A percentile compares a stretch with the other conserved stretches of the same genome.
phyloP scores from a whole-genome alignment of 805 yeast genomes.

The Pichia thaimueangensis region DNA sequence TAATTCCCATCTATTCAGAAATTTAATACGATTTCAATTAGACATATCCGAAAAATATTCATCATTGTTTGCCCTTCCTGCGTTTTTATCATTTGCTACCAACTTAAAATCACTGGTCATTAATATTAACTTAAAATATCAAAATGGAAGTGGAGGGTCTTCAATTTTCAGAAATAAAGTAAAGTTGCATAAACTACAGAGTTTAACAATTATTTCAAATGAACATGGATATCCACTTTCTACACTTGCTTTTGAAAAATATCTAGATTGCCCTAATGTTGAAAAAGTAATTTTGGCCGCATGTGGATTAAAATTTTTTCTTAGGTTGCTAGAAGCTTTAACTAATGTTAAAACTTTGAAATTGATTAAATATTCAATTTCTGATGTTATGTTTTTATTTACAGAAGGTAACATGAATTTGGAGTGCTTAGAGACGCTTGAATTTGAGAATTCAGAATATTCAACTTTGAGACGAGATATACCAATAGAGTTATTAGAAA shows the following conservation, averaged over 20 bases:
- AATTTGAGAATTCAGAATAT: not conserved
- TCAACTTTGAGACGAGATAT: not conserved
- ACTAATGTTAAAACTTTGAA: not conserved
- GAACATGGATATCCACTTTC: not conserved
- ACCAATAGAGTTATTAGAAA: not conserved
- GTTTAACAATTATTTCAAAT: not conserved
- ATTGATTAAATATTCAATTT: not conserved
- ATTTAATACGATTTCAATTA: not conserved
- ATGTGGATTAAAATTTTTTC: not conserved
- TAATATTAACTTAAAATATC: not conserved
- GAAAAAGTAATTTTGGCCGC: not conserved
- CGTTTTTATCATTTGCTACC: not conserved
- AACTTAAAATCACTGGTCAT: not conserved
- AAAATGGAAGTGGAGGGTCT: not conserved
- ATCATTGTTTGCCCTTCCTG: not conserved
- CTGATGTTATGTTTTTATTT: not conserved
- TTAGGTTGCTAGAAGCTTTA: not conserved
- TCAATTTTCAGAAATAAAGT: constrained; percentile 5
- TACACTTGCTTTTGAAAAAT: not conserved
- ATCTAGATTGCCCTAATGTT: not conserved
- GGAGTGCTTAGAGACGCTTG: not conserved
- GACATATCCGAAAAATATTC: not conserved
- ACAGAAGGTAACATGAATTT: not conserved
- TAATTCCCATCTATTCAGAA: constrained; percentile 5
- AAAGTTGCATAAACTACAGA: not conserved